Conservation (phyloP, 441 rosid genomes). For the Brassica balearica region DNA sequence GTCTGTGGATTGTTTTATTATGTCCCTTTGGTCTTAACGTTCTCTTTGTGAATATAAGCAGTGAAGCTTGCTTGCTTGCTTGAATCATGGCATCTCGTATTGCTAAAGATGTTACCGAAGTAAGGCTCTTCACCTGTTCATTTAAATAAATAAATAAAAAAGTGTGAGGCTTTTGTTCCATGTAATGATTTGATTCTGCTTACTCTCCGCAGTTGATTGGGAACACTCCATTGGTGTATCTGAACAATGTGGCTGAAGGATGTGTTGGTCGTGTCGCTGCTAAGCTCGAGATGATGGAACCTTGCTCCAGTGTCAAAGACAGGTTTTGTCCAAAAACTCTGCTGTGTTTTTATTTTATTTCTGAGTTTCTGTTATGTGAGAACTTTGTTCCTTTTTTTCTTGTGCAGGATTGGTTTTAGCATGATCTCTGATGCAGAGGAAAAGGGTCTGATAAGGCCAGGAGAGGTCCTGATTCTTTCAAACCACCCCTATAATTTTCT, state of each 20-base stretch:
- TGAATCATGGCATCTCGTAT: slow-evolving; percentile 16
- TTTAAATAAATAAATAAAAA: neutral
- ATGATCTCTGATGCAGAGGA: slow-evolving; percentile 88
- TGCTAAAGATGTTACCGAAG: slow-evolving; percentile 90
- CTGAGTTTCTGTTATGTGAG: neutral
- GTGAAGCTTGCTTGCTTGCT: slow-evolving; percentile 29
- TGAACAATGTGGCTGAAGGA: slow-evolving; percentile 68
- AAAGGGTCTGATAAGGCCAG: slow-evolving; percentile 74
- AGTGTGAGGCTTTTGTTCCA: slow-evolving; percentile 10
- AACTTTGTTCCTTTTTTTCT: neutral
- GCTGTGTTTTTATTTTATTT: neutral
- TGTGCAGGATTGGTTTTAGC: slow-evolving; percentile 56
- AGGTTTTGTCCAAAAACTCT: slow-evolving; percentile 47
- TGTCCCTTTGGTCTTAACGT: neutral
- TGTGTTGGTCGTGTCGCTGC: slow-evolving; percentile 87
- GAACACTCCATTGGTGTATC: slow-evolving; percentile 80
- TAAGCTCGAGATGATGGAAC: slow-evolving; percentile 87
- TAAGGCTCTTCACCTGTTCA: slow-evolving; percentile 33
- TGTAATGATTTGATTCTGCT: slow-evolving; percentile 6
- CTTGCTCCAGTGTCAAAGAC: slow-evolving; percentile 91
- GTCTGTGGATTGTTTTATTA: neutral
- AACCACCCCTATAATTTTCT: neutral
- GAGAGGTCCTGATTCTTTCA: slow-evolving; percentile 55
- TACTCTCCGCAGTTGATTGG: slow-evolving; percentile 64
- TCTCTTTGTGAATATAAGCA: slow-evolving; percentile 22